A percentile compares a stretch with the other conserved stretches of the same genome.
Conservation (phyloP, 108 stramenopile genomes). For the Poteriospumella lacustris region DNA sequence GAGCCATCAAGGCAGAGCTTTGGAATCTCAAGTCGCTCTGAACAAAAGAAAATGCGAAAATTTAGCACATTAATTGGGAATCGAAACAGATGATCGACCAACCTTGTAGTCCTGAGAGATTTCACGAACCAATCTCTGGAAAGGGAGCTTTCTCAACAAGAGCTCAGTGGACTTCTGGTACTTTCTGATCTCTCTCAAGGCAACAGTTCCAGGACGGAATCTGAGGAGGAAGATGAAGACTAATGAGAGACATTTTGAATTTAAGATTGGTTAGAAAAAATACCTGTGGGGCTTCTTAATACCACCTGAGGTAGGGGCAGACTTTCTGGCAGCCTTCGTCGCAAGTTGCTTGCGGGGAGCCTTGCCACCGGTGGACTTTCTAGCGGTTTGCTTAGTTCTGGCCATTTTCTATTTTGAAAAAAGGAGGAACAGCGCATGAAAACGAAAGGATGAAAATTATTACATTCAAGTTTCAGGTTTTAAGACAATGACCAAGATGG, state of each 20-base stretch:
- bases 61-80: background rate
- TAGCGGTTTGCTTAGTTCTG: conserved; percentile 96
- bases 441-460: too few relatives aligned
- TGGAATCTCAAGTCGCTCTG: conserved; percentile 91
- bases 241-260: background rate
- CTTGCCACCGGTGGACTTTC: conserved; percentile 95
- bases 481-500: too few relatives aligned
- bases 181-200: conserved; percentile 79
- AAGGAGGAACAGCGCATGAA: too few relatives aligned
- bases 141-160: conserved; percentile 61
- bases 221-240: background rate
- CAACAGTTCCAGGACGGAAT: conserved; percentile 66
- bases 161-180: conserved; percentile 74
- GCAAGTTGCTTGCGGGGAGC: conserved; percentile 66
- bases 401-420: conserved; percentile 71
- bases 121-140: conserved; percentile 86
- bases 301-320: conserved; percentile 52
- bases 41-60: background rate
- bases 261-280: too few relatives aligned
- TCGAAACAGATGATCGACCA: background rate
- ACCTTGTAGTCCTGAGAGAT: conserved; percentile 92
- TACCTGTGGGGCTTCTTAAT: conserved; percentile 63
- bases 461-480: too few relatives aligned
- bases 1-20: conserved; percentile 78
- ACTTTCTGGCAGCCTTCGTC: conserved; percentile 75